phyloP scores from a whole-genome alignment of 2,329 filamentous ascomycete genomes.

The Cercospora sojina region DNA sequence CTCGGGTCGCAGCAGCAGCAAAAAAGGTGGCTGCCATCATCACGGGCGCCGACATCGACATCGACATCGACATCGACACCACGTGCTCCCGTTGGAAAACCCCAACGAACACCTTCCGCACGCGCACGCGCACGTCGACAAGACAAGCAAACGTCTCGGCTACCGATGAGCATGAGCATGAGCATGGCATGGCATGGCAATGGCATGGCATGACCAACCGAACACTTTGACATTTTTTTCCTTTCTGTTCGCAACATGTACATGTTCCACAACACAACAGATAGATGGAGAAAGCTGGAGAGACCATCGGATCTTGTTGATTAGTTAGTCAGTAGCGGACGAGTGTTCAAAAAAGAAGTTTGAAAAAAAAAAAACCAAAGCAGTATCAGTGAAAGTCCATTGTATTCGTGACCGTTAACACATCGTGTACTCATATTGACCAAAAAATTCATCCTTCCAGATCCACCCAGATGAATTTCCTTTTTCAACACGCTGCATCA shows the following conservation, averaged over 20 bases:
- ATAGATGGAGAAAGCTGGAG: no score
- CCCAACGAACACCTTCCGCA: not conserved
- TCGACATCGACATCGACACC: not conserved
- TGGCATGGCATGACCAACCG: not conserved
- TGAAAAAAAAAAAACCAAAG: no score
- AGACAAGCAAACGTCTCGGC: not conserved
- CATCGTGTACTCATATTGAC: not conserved
- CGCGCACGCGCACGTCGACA: not conserved
- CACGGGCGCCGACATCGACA: not conserved
- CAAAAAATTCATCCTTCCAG: not conserved
- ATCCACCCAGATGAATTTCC: not conserved
- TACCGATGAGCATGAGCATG: not conserved
- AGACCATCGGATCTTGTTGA: no score
- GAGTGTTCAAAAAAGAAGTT: no score
- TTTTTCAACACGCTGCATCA: not conserved
- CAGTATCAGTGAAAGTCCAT: not conserved
- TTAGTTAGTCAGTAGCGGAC: no score
- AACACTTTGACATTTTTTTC: not conserved
- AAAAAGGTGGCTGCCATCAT: not conserved
- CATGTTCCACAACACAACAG: not conserved
- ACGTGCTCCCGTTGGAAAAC: not conserved
- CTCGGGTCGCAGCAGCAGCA: not conserved
- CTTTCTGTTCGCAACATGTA: not conserved
- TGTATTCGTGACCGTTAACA: not conserved
- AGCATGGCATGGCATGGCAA: no score